Conservation (phyloP, 768 basidiomycete genomes). For the Phylloporus rhodoxanthus region DNA sequence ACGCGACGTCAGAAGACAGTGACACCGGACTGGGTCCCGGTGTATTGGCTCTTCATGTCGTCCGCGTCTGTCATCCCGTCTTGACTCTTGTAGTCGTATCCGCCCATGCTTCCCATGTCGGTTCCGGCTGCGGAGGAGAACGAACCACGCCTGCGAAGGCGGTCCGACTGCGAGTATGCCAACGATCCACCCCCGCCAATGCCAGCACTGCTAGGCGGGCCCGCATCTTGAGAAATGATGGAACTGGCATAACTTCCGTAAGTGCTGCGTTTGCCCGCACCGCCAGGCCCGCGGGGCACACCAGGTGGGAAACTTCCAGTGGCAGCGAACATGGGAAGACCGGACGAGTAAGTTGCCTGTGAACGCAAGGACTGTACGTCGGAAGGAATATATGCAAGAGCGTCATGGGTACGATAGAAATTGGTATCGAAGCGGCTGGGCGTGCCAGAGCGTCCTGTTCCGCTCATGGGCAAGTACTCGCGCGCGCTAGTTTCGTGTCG, state of each 20-base stretch:
- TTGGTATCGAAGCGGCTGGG: constrained; percentile 93
- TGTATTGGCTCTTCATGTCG: constrained; percentile 86
- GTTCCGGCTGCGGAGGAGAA: constrained; percentile 71
- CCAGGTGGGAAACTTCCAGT: constrained; percentile 67
- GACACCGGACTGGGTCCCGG: constrained; percentile 78
- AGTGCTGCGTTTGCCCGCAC: constrained; percentile 66
- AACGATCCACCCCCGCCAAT: constrained; percentile 57
- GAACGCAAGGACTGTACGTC: constrained; percentile 95
- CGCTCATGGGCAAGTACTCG: constrained; percentile 52
- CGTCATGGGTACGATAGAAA: constrained; percentile 94
- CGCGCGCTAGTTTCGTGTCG: constrained; percentile 88
- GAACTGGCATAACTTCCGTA: constrained; percentile 84
- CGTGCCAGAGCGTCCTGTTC: constrained; percentile 66
- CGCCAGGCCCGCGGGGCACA: constrained; percentile 51
- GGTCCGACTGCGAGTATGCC: constrained; percentile 87
- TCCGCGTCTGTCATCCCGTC: constrained; percentile 75
- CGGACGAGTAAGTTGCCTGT: constrained; percentile 93
- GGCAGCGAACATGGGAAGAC: constrained; percentile 76
- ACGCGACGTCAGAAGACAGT: constrained; percentile 62
- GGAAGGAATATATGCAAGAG: constrained; percentile 88
- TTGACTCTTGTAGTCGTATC: constrained; percentile 84
- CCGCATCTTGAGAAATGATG: constrained; percentile 87
- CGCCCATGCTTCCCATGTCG: constrained; percentile 74
- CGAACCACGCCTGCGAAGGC: constrained; percentile 71
- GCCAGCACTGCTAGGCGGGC: constrained; percentile 53